Base-by-base conservation (phyloP, 768 basidiomycete genomes). In the Panellus pusillus region DNA sequence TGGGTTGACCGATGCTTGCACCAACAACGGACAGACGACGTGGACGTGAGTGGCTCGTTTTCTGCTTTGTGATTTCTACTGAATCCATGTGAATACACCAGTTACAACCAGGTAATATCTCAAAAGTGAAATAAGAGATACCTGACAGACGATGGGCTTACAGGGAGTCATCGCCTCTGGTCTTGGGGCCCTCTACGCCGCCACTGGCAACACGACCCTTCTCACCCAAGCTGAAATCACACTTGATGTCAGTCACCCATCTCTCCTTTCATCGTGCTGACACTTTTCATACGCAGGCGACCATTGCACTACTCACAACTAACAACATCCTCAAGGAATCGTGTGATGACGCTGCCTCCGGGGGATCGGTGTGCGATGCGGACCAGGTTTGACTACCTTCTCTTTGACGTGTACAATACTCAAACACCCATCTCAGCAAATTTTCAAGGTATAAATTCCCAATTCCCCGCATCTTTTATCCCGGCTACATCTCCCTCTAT, bases 141-240 rank as follows among this genome's bases (percentile, higher is more conserved):
- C 6, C 24, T 11, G 20, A 31, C 11, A 2, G 14, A 14, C 18
- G 24, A 15, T 24, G 24, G 24, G 24, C 24, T 24, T 24, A 1
- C 49, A 82, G 78, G 79, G 76, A 9, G 80, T 84, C 37, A 74
- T 83, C 43, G 81, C 79, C 14, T 79, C 79, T 32, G 80, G 79
- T 15, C 68, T 83, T 8, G 76, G 70, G 7, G 75, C 75, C 20
- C 74, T 83, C 6, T 75, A 66, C 32, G 71, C 61, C 6, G 74
- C 74, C 24, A 75, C 72, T 0, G 67, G 68, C 4, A 67, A 81
- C 58, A 58, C 51, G 29, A 68, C 71, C 1, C 64, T 77, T 9
- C 67, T 82, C 29, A 66, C 72, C 27, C 68, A 78, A 62, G 81
- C 79, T 2, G 78, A 82, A 63, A 73, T 78, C 41, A 80, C 79